These are phyloP conservation scores for Pelargonium citronellum DNA, from an alignment of 441 rosid species.

Conservation along the genomic window DNA sequence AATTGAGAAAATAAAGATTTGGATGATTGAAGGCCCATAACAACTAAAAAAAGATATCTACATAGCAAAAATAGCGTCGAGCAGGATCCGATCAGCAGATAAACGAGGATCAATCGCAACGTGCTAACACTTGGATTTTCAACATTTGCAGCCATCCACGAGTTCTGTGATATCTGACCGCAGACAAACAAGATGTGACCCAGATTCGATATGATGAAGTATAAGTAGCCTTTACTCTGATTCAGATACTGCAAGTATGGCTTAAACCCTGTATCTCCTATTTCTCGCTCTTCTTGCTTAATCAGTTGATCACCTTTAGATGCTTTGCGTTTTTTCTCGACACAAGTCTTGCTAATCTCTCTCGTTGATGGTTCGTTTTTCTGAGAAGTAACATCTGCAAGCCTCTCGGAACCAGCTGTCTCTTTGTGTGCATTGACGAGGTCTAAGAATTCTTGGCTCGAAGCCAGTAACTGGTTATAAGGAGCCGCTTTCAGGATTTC, in stretches of 20 bases:
- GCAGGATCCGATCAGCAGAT: slow-evolving; percentile 53
- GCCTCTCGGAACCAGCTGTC: slow-evolving; percentile 79
- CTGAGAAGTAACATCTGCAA: slow-evolving; percentile 32
- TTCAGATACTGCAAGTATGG: slow-evolving; percentile 67
- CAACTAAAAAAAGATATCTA: slow-evolving; percentile 49
- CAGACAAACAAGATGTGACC: slow-evolving; percentile 47
- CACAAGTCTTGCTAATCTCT: slow-evolving; percentile 51
- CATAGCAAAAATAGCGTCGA: slow-evolving; percentile 44
- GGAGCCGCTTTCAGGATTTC: slow-evolving; percentile 65
- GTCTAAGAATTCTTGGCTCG: slow-evolving; percentile 70
- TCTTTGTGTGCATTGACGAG: slow-evolving; percentile 93
- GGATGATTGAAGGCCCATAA: slow-evolving; percentile 63
- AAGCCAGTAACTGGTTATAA: slow-evolving; percentile 58
- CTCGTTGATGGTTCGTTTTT: slow-evolving; percentile 26
- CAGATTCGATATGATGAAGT: slow-evolving; percentile 42
- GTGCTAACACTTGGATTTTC: slow-evolving; percentile 66
- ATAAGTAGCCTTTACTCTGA: slow-evolving; percentile 75
- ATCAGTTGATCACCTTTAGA: slow-evolving; percentile 65
- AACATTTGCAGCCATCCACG: slow-evolving; percentile 93
- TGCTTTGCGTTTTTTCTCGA: slow-evolving; percentile 34
- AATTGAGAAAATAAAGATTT: slow-evolving; percentile 74
- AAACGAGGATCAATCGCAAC: slow-evolving; percentile 56
- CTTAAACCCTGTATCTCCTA: slow-evolving; percentile 70
- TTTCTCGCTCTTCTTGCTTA: slow-evolving; percentile 78
- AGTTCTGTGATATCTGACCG: slow-evolving; percentile 69